Percentiles rank a stretch among this genome's conserved stretches.
Evolutionary conservation across 345 rosid species (phyloP).

Genomic region (Lepidium africanum): DNA sequence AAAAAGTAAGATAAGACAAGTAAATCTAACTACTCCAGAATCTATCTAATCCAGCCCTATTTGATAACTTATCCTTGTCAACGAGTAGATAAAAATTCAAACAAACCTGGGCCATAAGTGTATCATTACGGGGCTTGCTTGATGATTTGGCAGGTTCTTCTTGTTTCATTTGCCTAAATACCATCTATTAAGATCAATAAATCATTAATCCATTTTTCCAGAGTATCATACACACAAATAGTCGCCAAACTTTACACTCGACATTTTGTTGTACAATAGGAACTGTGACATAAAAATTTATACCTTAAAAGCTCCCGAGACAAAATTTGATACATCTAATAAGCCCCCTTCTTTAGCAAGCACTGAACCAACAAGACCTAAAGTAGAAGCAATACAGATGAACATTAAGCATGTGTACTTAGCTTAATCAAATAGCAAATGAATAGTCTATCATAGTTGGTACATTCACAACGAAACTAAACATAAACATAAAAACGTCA

Average conservation of each 20-base stretch:
- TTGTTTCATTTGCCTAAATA: slow-evolving; percentile 43
- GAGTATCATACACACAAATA: not conserved
- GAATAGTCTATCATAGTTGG: no score
- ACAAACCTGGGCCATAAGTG: slow-evolving; percentile 72
- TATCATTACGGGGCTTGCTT: slow-evolving; percentile 51
- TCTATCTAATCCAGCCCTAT: not conserved
- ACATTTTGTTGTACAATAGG: no score
- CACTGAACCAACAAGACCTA: slow-evolving; percentile 80
- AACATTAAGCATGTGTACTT: not conserved
- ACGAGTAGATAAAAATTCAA: not conserved
- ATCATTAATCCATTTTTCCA: not conserved
- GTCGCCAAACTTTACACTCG: not conserved
- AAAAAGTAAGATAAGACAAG: not conserved
- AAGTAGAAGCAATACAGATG: not conserved
- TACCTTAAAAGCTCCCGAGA: slow-evolving; percentile 80
- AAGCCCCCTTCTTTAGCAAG: slow-evolving; percentile 61
- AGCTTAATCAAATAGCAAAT: not conserved
- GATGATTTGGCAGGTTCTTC: slow-evolving; percentile 43
- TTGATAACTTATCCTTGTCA: not conserved
- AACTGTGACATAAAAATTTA: not conserved
- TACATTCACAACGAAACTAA: no score
- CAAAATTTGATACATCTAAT: slow-evolving; percentile 39
- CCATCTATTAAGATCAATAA: slow-evolving; percentile 35
- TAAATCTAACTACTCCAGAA: not conserved
- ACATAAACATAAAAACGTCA: no score